Percentiles rank a stretch among this genome's conserved stretches.
Conservation (phyloP, 177 flowering plant species). For the Vitis hybrid region DNA sequence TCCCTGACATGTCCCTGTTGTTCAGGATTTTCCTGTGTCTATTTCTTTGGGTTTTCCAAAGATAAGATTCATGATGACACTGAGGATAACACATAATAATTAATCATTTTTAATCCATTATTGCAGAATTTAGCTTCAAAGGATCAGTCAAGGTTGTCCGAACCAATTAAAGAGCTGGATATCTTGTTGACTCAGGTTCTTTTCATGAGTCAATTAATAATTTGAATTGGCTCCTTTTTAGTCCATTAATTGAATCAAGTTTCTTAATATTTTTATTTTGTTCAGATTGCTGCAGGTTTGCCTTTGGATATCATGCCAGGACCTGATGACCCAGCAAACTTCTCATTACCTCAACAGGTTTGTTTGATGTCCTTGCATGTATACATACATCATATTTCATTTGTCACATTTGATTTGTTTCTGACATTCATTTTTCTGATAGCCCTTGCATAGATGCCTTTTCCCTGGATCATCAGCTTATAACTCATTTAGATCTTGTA, state of each 20-base stretch:
- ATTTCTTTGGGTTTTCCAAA: too few species aligned
- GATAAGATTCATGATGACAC: too few species aligned
- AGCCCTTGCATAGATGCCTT: constrained; percentile 88
- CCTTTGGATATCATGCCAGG: constrained; percentile 95
- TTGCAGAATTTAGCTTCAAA: constrained; percentile 70
- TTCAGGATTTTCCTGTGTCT: too few species aligned
- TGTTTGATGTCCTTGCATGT: not conserved
- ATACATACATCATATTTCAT: not conserved
- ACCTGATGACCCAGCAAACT: constrained; percentile 82
- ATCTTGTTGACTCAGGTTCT: constrained; percentile 81
- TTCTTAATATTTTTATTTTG: constrained; percentile 2
- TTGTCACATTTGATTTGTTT: constrained; percentile 9
- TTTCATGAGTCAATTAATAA: not conserved
- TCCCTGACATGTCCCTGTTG: too few species aligned
- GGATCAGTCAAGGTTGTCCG: constrained; percentile 70
- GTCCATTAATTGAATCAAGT: not conserved
- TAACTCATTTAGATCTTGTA: constrained; percentile 81
- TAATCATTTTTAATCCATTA: constrained; percentile 5
- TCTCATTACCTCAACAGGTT: constrained; percentile 95
- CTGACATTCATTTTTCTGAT: constrained; percentile 25
- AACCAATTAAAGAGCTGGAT: constrained; percentile 86
- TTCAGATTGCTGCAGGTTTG: constrained; percentile 87
- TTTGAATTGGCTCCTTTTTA: not conserved
- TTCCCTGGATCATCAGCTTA: constrained; percentile 83
- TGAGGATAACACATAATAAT: too few species aligned